phyloP scores from a whole-genome alignment of 2,329 filamentous ascomycete genomes.

The Dothiorella sarmentorum region DNA sequence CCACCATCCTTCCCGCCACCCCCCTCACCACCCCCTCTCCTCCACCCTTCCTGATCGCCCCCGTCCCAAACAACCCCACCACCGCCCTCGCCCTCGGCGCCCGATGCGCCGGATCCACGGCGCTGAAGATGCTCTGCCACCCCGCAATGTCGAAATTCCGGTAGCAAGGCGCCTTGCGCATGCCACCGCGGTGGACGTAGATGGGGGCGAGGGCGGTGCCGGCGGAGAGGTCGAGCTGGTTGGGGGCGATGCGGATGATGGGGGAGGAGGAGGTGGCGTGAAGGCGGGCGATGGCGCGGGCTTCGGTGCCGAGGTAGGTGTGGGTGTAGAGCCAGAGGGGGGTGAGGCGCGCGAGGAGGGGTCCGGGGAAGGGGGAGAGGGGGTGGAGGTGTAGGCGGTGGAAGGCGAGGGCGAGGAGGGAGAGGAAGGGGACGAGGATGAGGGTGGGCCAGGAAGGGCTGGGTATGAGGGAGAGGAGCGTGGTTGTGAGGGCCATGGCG shows the following conservation, averaged over 20 bases:
- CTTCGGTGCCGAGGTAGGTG: constrained; percentile 13
- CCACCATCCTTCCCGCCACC: constrained; percentile 41
- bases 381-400: constrained; percentile 20
- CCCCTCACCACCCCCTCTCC: constrained; percentile 38
- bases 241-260: constrained; percentile 25
- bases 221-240: constrained; percentile 25
- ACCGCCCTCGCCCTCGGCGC: constrained; percentile 32
- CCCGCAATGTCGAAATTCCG: constrained; percentile 57
- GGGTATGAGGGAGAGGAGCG: constrained; percentile 28
- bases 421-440: neutral
- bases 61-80: constrained; percentile 39
- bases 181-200: constrained; percentile 45
- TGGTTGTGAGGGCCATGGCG: constrained; percentile 19
- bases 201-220: constrained; percentile 29
- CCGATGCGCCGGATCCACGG: constrained; percentile 37
- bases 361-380: constrained; percentile 17
- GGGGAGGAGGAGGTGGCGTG: constrained; percentile 19
- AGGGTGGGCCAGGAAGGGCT: constrained; percentile 4
- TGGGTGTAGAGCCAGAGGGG: constrained; percentile 12
- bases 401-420: neutral
- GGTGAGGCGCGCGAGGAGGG: constrained; percentile 1
- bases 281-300: neutral
- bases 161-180: constrained; percentile 52
- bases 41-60: constrained; percentile 41
- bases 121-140: constrained; percentile 53